Evolutionary conservation across 2,329 filamentous ascomycete species (phyloP).

Genomic region (Colletotrichum falcatum): DNA sequence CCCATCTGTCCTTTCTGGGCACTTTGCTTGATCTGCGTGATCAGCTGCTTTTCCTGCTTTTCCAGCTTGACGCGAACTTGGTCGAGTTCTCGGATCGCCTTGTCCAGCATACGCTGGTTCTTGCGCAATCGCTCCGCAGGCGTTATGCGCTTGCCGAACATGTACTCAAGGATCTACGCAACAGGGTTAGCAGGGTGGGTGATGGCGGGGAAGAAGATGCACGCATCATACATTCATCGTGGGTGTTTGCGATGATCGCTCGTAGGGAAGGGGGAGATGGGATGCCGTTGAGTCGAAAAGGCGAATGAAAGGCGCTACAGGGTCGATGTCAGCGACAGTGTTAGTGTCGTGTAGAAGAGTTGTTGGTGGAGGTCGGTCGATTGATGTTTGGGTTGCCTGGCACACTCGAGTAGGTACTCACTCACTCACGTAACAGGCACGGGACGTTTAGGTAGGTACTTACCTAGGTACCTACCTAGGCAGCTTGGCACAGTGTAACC

Average conservation of each 20-base stretch:
- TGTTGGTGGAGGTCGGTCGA: conserved; percentile 29
- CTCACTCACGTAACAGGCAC: conserved; percentile 32
- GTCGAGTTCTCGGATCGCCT: conserved; percentile 96
- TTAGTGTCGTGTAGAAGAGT: conserved; percentile 27
- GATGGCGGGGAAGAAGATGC: conserved; percentile 33
- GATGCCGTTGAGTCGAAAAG: background rate
- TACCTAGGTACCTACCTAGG: too few species aligned
- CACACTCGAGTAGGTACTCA: conserved; percentile 19
- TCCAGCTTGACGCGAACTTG: conserved; percentile 95
- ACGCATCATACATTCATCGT: conserved; percentile 68
- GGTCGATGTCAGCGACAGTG: conserved; percentile 16
- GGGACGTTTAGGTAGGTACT: conserved; percentile 27
- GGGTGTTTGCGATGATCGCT: conserved; percentile 29
- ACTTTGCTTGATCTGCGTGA: conserved; percentile 96
- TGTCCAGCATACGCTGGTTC: conserved; percentile 96
- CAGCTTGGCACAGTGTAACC: conserved; percentile 33
- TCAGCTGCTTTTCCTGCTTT: conserved; percentile 98
- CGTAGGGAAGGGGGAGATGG: too few species aligned
- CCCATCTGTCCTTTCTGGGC: conserved; percentile 98
- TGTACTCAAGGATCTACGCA: conserved; percentile 94
- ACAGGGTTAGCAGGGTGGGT: conserved; percentile 37
- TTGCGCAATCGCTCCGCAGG: conserved; percentile 90
- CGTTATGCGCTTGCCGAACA: conserved; percentile 99
- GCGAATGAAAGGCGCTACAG: background rate
- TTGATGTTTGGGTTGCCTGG: conserved; percentile 22